Evolutionary conservation across 23 red algal species (phyloP), one percentile per base, ranked within the genome.

Genomic region (Porphyridium purpureum): DNA sequence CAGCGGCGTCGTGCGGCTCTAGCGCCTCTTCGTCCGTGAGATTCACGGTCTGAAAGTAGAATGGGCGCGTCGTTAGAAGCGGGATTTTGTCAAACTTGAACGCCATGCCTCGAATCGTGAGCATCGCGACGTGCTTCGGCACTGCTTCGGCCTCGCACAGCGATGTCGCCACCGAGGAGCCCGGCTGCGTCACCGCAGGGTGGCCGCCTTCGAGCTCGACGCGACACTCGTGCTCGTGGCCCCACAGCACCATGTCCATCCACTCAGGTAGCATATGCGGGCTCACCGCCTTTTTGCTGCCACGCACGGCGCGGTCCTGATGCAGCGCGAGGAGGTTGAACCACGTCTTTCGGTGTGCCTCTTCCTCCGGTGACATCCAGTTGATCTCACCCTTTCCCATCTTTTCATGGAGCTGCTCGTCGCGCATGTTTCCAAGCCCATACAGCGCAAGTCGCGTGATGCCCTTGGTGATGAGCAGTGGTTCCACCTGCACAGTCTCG

Each of bases 241-340:
- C 88, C 88, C 88, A 94, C 1, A 94, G 35, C 11, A 94, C 88
- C 26, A 84, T 72, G 36, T 94, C 79, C 27, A 94, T 36, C 79
- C 79, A 94, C 35, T 58, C 55, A n/a, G 88, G 88, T 32, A 94
- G 49, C 31, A 84, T 22, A 33, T 75, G 71, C 6, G 60, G 54
- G 27, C 64, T 69, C 27, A 78, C 65, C 11, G 69, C 53, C 32
- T 78, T 73, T 21, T 65, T 35, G 22, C 64, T 59, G 27, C 88
- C 88, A 5, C 80, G 79, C 0, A 56, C 69, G 0, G 72, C 59
- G 4, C 88, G 69, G 38, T 94, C 84, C 58, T 94, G 88, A 40
- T 94, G 88, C 33, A 94, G 29, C 28, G 84, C 88, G 41, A 94
- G 80, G 27, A 94, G 42, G 25, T 79, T 75, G 8, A 94, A 76